Percentiles rank a stretch among this genome's conserved stretches.
Evolutionary conservation across 1,284 basidiomycete genomes (phyloP).

Genomic region (Trametes hirsuta): DNA sequence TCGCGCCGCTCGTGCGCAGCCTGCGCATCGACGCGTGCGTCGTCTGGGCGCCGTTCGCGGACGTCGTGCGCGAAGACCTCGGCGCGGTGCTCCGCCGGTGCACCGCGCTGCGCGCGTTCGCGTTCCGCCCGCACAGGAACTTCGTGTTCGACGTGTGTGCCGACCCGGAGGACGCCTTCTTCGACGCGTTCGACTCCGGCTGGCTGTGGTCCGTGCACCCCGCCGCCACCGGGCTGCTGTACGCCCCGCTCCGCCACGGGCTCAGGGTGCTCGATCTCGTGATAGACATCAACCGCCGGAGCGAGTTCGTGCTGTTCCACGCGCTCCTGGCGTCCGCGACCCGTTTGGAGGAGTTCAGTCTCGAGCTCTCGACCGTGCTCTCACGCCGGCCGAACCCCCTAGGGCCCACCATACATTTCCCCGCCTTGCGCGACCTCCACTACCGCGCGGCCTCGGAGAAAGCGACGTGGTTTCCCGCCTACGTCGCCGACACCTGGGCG

Average conservation of each 20-base stretch:
- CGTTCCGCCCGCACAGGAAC: background rate
- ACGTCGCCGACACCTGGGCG: background rate
- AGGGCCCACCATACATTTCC: background rate
- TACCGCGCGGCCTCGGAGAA: background rate
- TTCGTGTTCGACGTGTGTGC: background rate
- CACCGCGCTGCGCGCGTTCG: conserved; percentile 1
- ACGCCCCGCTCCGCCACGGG: background rate
- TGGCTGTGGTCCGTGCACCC: background rate
- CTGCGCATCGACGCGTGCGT: conserved; percentile 13
- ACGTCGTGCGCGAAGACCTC: conserved; percentile 2
- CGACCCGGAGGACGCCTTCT: background rate
- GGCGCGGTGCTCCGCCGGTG: conserved; percentile 2
- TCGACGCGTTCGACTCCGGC: background rate
- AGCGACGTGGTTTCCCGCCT: background rate
- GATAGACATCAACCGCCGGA: background rate
- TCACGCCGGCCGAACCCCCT: background rate
- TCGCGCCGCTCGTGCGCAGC: conserved; percentile 3
- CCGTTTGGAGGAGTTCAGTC: background rate
- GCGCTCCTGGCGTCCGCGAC: background rate
- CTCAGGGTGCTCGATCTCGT: background rate
- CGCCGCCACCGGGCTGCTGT: background rate
- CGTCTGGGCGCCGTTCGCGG: conserved; percentile 3
- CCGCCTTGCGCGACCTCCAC: background rate
- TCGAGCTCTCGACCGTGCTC: background rate
- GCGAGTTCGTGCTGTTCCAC: background rate